A percentile compares a stretch with the other conserved stretches of the same genome.
phyloP scores from a whole-genome alignment of 768 basidiomycete species.

The Rhizopogon vinicolor region DNA sequence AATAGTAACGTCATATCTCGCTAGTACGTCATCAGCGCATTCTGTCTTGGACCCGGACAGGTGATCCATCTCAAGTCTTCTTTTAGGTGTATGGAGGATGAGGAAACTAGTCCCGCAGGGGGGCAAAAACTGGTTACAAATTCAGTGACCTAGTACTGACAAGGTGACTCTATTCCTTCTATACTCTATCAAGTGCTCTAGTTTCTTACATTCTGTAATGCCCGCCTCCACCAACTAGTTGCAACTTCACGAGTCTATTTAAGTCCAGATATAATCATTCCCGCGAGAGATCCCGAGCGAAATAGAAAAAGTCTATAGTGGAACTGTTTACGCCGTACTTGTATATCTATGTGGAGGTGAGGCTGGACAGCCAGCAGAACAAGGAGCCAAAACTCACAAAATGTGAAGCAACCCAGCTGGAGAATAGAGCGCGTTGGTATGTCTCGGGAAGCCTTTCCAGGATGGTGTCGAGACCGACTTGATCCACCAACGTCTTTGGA shows the following conservation, averaged over 20 bases:
- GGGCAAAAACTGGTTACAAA: too few species aligned
- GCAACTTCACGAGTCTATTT: background rate
- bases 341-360: constrained; percentile 62
- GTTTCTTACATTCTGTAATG: background rate
- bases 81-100: too few species aligned
- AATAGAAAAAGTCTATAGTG: constrained; percentile 96
- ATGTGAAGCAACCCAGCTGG: constrained; percentile 83
- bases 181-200: background rate
- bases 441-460: constrained; percentile 74
- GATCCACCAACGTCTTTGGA: constrained; percentile 81
- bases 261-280: constrained; percentile 14
- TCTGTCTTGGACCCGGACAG: too few species aligned
- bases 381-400: constrained; percentile 50
- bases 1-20: too few species aligned
- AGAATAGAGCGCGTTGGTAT: constrained; percentile 85
- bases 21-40: too few species aligned
- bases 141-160: too few species aligned
- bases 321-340: constrained; percentile 85
- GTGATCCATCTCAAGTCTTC: too few species aligned
- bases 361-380: background rate
- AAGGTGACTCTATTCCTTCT: background rate
- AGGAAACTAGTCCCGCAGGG: too few species aligned
- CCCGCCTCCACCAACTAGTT: constrained; percentile 1
- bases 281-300: constrained; percentile 65
- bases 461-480: constrained; percentile 76